Evolutionary conservation across 139 green algal genomes (phyloP).

Genomic region (Coelastrella sp.): DNA sequence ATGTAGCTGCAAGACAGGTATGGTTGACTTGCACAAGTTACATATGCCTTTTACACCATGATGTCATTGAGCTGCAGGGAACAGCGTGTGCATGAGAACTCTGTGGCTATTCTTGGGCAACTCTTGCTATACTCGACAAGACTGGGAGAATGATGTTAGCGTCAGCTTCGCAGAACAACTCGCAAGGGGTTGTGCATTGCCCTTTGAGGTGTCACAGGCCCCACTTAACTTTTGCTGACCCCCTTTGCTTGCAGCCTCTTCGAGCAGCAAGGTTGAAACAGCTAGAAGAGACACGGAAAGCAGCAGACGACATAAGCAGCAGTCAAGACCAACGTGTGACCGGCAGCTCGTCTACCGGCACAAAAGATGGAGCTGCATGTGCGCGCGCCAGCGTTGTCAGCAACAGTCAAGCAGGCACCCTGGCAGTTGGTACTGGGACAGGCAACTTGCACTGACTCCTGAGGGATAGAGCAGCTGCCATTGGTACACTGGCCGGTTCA

Average conservation of each 20-base stretch:
- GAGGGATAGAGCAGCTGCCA: no score
- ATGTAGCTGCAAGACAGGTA: constrained; percentile 56
- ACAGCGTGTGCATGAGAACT: not conserved
- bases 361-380: not conserved
- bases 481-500: no score
- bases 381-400: not conserved
- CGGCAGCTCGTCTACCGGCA: not conserved
- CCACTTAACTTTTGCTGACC: not conserved
- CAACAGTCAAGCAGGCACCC: not conserved
- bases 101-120: no score
- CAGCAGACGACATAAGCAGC: constrained; percentile 15
- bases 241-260: not conserved
- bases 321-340: not conserved
- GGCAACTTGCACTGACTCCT: no score
- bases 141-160: no score
- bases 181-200: not conserved
- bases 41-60: not conserved
- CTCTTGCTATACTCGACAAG: no score
- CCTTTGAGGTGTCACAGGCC: not conserved
- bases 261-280: not conserved
- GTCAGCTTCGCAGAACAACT: not conserved
- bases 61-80: not conserved
- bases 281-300: not conserved
- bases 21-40: not conserved
- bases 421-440: no score